Percentiles rank a stretch among this genome's conserved stretches.
Conservation (phyloP, 371 early-diverging fungal genomes). For the Mucor sp. region DNA sequence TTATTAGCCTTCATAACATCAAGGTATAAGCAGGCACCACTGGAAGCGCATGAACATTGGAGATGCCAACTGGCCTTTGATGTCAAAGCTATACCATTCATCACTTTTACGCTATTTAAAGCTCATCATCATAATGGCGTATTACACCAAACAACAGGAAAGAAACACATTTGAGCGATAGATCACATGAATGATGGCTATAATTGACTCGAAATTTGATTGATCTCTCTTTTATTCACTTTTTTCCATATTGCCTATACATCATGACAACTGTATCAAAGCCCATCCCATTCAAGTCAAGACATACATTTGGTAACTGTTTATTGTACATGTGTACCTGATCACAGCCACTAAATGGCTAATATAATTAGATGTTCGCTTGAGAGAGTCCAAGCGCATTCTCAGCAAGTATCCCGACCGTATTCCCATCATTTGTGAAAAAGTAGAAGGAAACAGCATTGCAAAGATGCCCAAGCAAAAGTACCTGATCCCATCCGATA, state of each 20-base stretch:
- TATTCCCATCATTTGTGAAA: slow-evolving; percentile 94
- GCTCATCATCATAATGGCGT: too few species aligned
- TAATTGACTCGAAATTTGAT: too few species aligned
- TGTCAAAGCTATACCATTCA: too few species aligned
- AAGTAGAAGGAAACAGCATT: slow-evolving; percentile 93
- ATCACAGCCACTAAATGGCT: background rate
- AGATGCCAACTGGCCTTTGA: too few species aligned
- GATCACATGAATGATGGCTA: too few species aligned
- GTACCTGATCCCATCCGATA: slow-evolving; percentile 92
- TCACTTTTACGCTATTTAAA: too few species aligned
- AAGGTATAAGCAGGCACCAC: too few species aligned
- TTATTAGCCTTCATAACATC: too few species aligned
- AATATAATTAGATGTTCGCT: slow-evolving; percentile 79
- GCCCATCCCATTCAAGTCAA: background rate
- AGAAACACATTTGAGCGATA: too few species aligned
- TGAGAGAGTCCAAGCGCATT: slow-evolving; percentile 93
- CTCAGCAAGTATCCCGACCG: slow-evolving; percentile 95
- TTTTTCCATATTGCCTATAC: background rate
- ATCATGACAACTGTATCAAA: background rate
- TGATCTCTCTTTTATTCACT: too few species aligned
- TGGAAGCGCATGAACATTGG: too few species aligned
- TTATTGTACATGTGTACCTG: background rate
- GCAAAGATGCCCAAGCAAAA: slow-evolving; percentile 96
- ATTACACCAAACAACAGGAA: too few species aligned
- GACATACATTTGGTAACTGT: background rate